phyloP scores from a whole-genome alignment of 1,284 basidiomycete species.

The Moesziomyces globuligerus region DNA sequence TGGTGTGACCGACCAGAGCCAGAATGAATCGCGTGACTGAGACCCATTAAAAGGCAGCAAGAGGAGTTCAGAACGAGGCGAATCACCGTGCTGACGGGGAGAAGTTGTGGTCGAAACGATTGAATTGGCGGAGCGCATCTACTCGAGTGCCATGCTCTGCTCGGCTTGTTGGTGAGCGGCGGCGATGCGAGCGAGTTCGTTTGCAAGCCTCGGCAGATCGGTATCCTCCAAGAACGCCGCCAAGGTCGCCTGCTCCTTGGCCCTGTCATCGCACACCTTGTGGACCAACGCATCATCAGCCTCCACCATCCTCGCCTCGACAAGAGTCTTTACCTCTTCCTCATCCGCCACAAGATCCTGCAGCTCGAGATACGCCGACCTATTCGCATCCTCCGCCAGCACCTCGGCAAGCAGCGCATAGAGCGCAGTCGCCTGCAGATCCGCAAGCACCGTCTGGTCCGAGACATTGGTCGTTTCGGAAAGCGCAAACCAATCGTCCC shows the following conservation, averaged over 20 bases:
- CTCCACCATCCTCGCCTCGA: slow-evolving; percentile 8
- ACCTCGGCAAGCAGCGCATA: slow-evolving; percentile 31
- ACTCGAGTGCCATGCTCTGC: not conserved
- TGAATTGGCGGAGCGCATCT: not conserved
- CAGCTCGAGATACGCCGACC: slow-evolving; percentile 5
- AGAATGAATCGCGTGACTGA: too few species aligned
- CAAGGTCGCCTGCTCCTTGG: slow-evolving; percentile 24
- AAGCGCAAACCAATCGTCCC: slow-evolving; percentile 74
- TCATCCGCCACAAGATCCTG: slow-evolving; percentile 1
- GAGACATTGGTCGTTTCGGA: slow-evolving; percentile 42
- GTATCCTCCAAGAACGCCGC: slow-evolving; percentile 23
- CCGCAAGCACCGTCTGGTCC: slow-evolving; percentile 42
- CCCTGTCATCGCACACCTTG: slow-evolving; percentile 10
- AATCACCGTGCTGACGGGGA: too few species aligned
- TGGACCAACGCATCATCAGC: slow-evolving; percentile 15
- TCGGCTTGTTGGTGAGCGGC: slow-evolving; percentile 1
- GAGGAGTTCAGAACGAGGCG: too few species aligned
- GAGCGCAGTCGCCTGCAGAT: slow-evolving; percentile 37
- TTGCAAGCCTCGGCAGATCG: slow-evolving; percentile 29
- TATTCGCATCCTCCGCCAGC: slow-evolving; percentile 11
- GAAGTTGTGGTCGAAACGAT: too few species aligned
- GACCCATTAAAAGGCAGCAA: too few species aligned
- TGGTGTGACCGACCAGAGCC: too few species aligned
- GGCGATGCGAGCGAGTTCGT: slow-evolving; percentile 26
- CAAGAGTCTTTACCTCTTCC: slow-evolving; percentile 2